phyloP scores from a whole-genome alignment of 225 moss, liverwort and hornwort species.

The Ulota crispa region DNA sequence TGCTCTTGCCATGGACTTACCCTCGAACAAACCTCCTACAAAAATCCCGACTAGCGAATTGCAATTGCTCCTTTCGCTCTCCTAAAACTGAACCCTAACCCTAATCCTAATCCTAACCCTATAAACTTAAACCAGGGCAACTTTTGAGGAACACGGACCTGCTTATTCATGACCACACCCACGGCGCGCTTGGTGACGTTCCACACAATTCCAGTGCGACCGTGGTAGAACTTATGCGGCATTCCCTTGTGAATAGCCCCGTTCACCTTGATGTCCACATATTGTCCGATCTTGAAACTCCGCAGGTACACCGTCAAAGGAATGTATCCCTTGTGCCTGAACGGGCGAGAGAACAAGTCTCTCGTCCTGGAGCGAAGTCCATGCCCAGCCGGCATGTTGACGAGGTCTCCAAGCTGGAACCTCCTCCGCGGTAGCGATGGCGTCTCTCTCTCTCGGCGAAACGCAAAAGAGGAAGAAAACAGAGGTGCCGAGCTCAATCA shows the following conservation, averaged over 20 bases:
- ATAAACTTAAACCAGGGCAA: background rate
- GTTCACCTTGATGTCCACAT: conserved; percentile 29
- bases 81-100: too few relatives aligned
- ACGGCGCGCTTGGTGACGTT: conserved; percentile 46
- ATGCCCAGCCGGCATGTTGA: conserved; percentile 17
- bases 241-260: conserved; percentile 29
- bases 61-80: background rate
- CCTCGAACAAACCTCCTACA: background rate
- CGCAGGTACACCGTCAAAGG: conserved; percentile 10
- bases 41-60: background rate
- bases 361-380: conserved; percentile 25
- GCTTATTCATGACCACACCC: conserved; percentile 55
- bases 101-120: background rate
- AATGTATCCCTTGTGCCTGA: conserved; percentile 24
- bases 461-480: background rate
- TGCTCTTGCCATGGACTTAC: background rate
- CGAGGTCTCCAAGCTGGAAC: background rate
- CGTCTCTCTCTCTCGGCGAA: background rate
- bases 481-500: background rate
- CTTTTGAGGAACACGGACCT: background rate
- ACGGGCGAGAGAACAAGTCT: conserved; percentile 22
- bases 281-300: conserved; percentile 14
- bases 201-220: conserved; percentile 27
- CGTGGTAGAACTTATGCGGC: conserved; percentile 29
- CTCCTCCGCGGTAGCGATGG: background rate